phyloP scores from a whole-genome alignment of 805 yeast species.

The Schwanniomyces yamadae region DNA sequence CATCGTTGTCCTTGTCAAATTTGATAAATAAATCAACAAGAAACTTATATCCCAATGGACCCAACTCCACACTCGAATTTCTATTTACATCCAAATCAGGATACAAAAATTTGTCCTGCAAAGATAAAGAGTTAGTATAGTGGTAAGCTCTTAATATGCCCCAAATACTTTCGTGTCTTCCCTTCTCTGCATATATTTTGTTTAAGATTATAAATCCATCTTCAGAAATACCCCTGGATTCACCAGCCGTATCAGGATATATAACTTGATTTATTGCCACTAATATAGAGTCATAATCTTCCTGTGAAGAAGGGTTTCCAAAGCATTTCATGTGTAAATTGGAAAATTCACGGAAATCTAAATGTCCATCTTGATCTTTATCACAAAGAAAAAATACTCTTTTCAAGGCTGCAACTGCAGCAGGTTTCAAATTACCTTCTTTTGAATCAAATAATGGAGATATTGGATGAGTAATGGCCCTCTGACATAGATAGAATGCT shows the following conservation, averaged over 20 bases:
- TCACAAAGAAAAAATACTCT: constrained; percentile 85
- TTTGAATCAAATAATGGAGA: constrained; percentile 93
- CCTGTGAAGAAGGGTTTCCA: constrained; percentile 41
- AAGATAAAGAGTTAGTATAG: constrained; percentile 87
- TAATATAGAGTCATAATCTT: constrained; percentile 39
- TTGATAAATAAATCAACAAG: constrained; percentile 84
- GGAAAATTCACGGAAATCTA: constrained; percentile 69
- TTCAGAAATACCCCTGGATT: constrained; percentile 57
- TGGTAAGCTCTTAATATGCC: constrained; percentile 85
- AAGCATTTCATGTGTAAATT: constrained; percentile 76
- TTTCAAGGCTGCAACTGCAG: constrained; percentile 71
- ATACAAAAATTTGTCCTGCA: constrained; percentile 73
- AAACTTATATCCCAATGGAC: constrained; percentile 90
- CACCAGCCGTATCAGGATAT: constrained; percentile 23
- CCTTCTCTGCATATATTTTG: constrained; percentile 82
- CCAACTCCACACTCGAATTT: constrained; percentile 80
- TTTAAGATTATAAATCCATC: constrained; percentile 78
- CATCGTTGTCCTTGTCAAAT: constrained; percentile 95
- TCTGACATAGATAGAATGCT: constrained; percentile 87
- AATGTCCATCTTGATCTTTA: constrained; percentile 82
- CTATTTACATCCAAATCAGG: constrained; percentile 77
- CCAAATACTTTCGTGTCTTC: constrained; percentile 97
- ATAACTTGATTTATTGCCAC: constrained; percentile 30
- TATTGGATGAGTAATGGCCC: constrained; percentile 90
- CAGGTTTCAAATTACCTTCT: constrained; percentile 75